Evolutionary conservation across 2,329 filamentous ascomycete genomes (phyloP).

Genomic region (Chlorencoelia australis): DNA sequence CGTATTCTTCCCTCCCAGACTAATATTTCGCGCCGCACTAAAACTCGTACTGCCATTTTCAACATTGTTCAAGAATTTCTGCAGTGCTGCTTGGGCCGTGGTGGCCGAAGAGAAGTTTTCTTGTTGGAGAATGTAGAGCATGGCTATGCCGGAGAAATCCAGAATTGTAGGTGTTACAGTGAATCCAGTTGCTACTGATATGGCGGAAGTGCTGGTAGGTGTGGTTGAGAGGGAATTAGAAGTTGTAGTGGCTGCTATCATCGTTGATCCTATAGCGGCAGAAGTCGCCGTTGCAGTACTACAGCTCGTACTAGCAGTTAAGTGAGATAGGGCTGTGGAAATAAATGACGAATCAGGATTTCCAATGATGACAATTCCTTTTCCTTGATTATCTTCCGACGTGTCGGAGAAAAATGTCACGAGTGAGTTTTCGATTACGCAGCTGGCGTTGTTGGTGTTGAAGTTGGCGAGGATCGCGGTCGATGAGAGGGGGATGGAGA

Average conservation of each 20-base stretch:
- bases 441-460: conserved; percentile 65
- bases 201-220: conserved; percentile 6
- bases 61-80: conserved; percentile 40
- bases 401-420: conserved; percentile 80
- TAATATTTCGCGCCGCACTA: conserved; percentile 19
- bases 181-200: conserved; percentile 29
- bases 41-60: conserved; percentile 10
- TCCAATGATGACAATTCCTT: conserved; percentile 12
- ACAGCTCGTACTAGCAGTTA: not conserved
- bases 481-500: conserved; percentile 64
- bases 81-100: conserved; percentile 42
- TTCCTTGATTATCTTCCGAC: conserved; percentile 32
- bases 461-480: conserved; percentile 65
- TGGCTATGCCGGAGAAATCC: conserved; percentile 53
- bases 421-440: conserved; percentile 75
- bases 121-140: conserved; percentile 52
- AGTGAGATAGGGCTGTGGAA: conserved; percentile 3
- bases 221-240: conserved; percentile 9
- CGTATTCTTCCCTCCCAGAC: conserved; percentile 18
- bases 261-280: not conserved
- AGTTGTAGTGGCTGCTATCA: conserved; percentile 4
- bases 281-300: not conserved
- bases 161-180: conserved; percentile 43
- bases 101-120: conserved; percentile 40
- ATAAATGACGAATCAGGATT: conserved; percentile 9